Conservation (phyloP, 2,329 filamentous ascomycete species). For the Plenodomus lindquistii region DNA sequence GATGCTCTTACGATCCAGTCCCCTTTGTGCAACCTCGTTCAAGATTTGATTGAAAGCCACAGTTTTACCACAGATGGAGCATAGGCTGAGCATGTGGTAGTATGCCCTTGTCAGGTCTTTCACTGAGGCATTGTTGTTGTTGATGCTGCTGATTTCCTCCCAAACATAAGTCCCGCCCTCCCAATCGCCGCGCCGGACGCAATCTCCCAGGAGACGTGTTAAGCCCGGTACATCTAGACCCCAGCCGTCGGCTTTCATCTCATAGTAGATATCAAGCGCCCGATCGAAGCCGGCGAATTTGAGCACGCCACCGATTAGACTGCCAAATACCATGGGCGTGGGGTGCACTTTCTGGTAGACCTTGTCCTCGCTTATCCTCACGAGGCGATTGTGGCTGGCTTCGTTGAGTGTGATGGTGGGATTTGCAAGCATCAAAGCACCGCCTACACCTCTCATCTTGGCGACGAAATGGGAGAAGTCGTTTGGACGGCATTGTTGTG, state of each 20-base stretch:
- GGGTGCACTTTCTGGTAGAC: conserved; percentile 51
- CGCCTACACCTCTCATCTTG: conserved; percentile 47
- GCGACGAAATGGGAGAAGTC: conserved; percentile 47
- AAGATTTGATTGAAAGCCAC: conserved; percentile 38
- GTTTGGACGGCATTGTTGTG: conserved; percentile 28
- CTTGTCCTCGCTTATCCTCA: conserved; percentile 26
- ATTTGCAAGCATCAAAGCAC: conserved; percentile 48
- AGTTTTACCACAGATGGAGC: conserved; percentile 36
- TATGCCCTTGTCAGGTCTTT: conserved; percentile 36
- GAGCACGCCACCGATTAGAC: conserved; percentile 48
- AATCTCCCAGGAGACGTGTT: conserved; percentile 46
- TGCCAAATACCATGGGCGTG: conserved; percentile 50
- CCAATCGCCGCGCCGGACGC: conserved; percentile 45
- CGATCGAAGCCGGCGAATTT: conserved; percentile 52
- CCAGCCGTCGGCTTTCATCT: conserved; percentile 52
- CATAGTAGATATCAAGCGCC: conserved; percentile 47
- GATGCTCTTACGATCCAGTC: conserved; percentile 31
- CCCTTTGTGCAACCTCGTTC: conserved; percentile 26
- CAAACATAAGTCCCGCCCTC: conserved; percentile 44
- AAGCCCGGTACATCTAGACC: conserved; percentile 48
- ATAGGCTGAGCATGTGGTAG: conserved; percentile 37
- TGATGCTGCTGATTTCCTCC: conserved; percentile 47
- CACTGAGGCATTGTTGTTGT: conserved; percentile 2
- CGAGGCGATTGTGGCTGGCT: conserved; percentile 28
- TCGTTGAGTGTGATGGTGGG: conserved; percentile 44